Evolutionary conservation across 2,329 filamentous ascomycete species (phyloP).

Genomic region (Trichothecium sympodiale): DNA sequence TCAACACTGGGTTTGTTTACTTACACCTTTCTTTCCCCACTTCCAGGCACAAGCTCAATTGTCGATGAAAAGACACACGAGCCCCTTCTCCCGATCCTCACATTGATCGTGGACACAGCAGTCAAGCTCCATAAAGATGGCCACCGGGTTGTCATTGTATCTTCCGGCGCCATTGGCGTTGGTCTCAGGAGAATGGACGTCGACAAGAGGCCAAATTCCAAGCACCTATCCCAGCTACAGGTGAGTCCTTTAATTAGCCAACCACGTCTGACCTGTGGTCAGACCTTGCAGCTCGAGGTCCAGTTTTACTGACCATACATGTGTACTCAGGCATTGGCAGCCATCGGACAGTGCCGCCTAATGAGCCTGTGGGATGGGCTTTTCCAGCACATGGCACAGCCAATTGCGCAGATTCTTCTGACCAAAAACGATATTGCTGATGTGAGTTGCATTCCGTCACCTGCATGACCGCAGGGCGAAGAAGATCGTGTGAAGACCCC

Average conservation of each 20-base stretch:
- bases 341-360: slow-evolving; percentile 89
- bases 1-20: neutral
- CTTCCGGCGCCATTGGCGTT: slow-evolving; percentile 92
- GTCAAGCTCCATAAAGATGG: slow-evolving; percentile 81
- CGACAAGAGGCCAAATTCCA: slow-evolving; percentile 58
- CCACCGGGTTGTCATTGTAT: slow-evolving; percentile 90
- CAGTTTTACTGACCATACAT: slow-evolving; percentile 3
- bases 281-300: neutral
- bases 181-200: slow-evolving; percentile 85
- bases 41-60: slow-evolving; percentile 89
- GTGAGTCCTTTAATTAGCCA: slow-evolving; percentile 23
- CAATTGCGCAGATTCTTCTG: slow-evolving; percentile 86
- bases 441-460: slow-evolving; percentile 33
- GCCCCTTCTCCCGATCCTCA: slow-evolving; percentile 81
- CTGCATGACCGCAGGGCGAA: neutral
- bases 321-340: slow-evolving; percentile 61
- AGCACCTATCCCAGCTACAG: slow-evolving; percentile 82
- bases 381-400: slow-evolving; percentile 78
- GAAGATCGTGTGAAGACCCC: neutral
- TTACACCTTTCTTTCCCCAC: slow-evolving; percentile 3
- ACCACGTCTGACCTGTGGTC: neutral
- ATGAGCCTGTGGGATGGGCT: slow-evolving; percentile 94
- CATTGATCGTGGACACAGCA: slow-evolving; percentile 87
- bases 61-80: slow-evolving; percentile 94
- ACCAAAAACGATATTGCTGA: slow-evolving; percentile 96